Evolutionary conservation across 768 basidiomycete genomes (phyloP).

Genomic region (Paxillus involutus): DNA sequence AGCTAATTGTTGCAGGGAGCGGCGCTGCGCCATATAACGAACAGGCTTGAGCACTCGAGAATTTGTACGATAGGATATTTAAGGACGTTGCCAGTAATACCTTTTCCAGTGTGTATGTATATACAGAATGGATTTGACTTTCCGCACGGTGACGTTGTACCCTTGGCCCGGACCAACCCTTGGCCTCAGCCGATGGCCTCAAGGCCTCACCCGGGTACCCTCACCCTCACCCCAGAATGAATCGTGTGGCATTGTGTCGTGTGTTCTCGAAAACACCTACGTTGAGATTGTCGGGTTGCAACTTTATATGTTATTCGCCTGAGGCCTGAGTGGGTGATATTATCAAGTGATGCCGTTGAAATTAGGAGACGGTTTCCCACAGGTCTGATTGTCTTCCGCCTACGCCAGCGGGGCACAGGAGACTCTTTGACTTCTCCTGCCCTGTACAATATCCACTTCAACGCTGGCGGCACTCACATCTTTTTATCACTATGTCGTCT

Average conservation of each 20-base stretch:
- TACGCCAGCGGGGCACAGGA: neutral
- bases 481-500: slow-evolving; percentile 19
- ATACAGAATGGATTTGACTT: neutral
- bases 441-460: neutral
- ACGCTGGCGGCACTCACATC: neutral
- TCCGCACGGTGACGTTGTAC: neutral
- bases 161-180: neutral
- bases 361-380: neutral
- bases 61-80: neutral
- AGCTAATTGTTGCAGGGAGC: slow-evolving; percentile 57
- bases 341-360: neutral
- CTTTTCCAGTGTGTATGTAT: neutral
- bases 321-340: neutral
- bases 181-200: too few relatives aligned
- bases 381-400: neutral
- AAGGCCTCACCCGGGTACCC: neutral
- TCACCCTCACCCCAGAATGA: neutral
- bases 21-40: slow-evolving; percentile 38
- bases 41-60: neutral
- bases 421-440: neutral
- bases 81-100: neutral
- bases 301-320: neutral
- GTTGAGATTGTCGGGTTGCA: too few relatives aligned
- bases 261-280: too few relatives aligned
- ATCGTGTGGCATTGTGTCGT: neutral